Base-by-base conservation (phyloP, 257 asterid species). In the Catharanthus roseus region DNA sequence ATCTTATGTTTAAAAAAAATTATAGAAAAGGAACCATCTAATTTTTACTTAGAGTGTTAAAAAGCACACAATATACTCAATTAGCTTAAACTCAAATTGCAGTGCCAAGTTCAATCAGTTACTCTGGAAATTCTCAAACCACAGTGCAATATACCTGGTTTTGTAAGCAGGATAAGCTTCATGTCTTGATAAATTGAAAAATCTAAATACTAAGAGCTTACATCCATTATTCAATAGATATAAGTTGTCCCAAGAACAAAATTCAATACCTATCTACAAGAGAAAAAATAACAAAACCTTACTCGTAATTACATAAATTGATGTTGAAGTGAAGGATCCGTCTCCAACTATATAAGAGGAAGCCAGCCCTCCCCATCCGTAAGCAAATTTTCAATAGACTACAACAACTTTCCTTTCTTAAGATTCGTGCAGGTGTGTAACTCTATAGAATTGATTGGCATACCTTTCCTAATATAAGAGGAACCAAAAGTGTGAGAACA, bases 401-500 rank as follows among this genome's bases (percentile, higher is more conserved):
- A 23, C 63, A 57, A 39, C 33, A 57, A 57, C 18, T 31, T 60
- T 5, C 33, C 39, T 16, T 60, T 29, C 16, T 60, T 1, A 60
- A 15, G 42, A 31, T 60, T 60, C 10, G 12, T 1, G 39, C 28
- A 61, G 42, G 18, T 11, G n/a, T n/a, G 39, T 31, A 11, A 60
- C 16, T 33, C 42, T 7, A 18, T 61, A 26, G 44, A 61, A 45
- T 34, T 28, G 5, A 56, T 10, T n/a, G 47, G 31, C 53, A 73
- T 83, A 92, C 97, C 96, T 90, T 91, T 69, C 97, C 97, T 72
- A 89, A n/a, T 45, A 90, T 72, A 55, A 89, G 90, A 72, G 97
- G 98, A 81, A 91, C 88, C 73, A 91, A 64, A 78, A 93, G 92
- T 13, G 88, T 90, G 78, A 89, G 78, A 82, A 91, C 83, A 70